A percentile compares a stretch with the other conserved stretches of the same genome.
Evolutionary conservation across 306 rosid genomes (phyloP).

Genomic region (Trifolium subterraneum): DNA sequence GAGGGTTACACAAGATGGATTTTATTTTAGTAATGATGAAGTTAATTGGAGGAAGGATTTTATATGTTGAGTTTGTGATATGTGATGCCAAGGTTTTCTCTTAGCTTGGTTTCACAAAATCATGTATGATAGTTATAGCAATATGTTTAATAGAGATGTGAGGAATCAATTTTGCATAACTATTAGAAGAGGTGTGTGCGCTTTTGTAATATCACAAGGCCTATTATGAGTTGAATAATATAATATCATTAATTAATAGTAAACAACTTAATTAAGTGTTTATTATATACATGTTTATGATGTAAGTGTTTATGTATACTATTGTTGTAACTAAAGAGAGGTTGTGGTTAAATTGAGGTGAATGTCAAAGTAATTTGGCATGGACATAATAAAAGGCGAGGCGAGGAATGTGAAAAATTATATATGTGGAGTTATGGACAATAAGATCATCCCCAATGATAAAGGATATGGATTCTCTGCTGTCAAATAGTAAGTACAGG

Average conservation of each 20-base stretch:
- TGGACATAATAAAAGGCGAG: no score
- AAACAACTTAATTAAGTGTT: no score
- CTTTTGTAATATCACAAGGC: background rate
- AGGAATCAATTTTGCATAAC: conserved; percentile 19
- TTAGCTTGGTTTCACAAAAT: background rate
- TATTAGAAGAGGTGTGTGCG: background rate
- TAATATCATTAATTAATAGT: background rate
- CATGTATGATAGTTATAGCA: no score
- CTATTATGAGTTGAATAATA: background rate
- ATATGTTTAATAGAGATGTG: background rate
- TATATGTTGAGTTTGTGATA: conserved; percentile 51
- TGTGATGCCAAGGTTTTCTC: background rate
- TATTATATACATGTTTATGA: no score
- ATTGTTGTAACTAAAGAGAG: background rate
- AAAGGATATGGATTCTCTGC: no score
- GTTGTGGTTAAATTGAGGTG: no score
- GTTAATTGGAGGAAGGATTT: conserved; percentile 79
- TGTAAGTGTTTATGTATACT: background rate
- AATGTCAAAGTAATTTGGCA: no score
- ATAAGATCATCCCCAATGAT: no score
- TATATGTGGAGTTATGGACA: no score
- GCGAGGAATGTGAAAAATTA: no score
- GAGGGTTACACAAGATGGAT: conserved; percentile 76
- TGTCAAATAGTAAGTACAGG: no score
- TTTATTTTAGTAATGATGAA: conserved; percentile 80